phyloP scores from a whole-genome alignment of 306 rosid species.

The Corylus avellana region DNA sequence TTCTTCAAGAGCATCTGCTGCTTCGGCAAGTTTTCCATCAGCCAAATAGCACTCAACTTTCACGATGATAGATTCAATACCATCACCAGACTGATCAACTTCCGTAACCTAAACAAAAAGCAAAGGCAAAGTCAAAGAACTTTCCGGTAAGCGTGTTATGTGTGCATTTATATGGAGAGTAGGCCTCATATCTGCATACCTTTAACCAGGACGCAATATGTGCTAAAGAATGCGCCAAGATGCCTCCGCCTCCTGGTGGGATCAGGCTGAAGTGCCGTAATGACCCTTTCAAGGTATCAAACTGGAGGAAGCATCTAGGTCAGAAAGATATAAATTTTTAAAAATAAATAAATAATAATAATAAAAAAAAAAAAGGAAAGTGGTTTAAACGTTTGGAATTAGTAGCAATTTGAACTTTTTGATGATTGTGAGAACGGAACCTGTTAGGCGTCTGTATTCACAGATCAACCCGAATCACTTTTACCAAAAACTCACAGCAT shows the following conservation, averaged over 20 bases:
- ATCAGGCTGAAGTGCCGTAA: slow-evolving; percentile 72
- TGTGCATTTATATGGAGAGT: slow-evolving; percentile 10
- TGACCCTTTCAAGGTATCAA: slow-evolving; percentile 71
- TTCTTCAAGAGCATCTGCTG: slow-evolving; percentile 86
- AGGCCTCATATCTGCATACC: slow-evolving; percentile 47
- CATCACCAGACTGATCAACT: slow-evolving; percentile 72
- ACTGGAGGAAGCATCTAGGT: slow-evolving; percentile 57
- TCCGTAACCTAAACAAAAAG: slow-evolving; percentile 60
- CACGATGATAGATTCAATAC: slow-evolving; percentile 81
- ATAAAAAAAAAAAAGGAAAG: not conserved
- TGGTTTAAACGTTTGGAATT: slow-evolving; percentile 8
- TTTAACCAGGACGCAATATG: slow-evolving; percentile 78
- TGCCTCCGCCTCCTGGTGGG: slow-evolving; percentile 85
- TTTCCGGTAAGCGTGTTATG: slow-evolving; percentile 11
- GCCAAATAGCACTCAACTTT: slow-evolving; percentile 78
- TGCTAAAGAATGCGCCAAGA: slow-evolving; percentile 79
- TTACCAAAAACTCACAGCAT: not conserved
- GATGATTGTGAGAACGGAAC: too few relatives aligned
- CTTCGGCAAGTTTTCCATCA: slow-evolving; percentile 83
- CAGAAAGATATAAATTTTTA: slow-evolving; percentile 10
- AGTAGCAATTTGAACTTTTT: not conserved
- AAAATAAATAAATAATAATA: too few relatives aligned
- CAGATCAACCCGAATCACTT: not conserved
- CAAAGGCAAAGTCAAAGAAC: slow-evolving; percentile 6
- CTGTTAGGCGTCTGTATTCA: not conserved